Evolutionary conservation across 2,329 filamentous ascomycete genomes (phyloP).

Genomic region (Didymella pomorum): DNA sequence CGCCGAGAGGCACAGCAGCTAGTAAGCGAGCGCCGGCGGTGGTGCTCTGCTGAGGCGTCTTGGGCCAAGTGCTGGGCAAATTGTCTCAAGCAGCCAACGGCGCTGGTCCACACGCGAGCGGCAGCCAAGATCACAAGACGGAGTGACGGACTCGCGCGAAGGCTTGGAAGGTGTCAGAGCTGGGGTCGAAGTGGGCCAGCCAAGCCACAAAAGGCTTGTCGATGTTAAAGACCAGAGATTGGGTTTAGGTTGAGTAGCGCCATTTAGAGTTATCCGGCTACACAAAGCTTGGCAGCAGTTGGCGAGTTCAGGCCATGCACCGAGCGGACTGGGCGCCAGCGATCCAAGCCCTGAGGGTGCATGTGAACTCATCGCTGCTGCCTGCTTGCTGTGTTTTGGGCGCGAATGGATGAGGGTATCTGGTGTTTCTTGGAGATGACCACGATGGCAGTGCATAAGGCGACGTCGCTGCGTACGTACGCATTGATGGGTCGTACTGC

Average conservation of each 20-base stretch:
- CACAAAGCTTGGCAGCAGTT: conserved; percentile 37
- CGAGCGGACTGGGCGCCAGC: conserved; percentile 34
- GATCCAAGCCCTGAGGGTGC: conserved; percentile 19
- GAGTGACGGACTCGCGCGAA: conserved; percentile 31
- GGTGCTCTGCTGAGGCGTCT: conserved; percentile 26
- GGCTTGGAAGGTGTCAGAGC: conserved; percentile 41
- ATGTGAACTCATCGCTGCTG: conserved; percentile 19
- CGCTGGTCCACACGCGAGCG: conserved; percentile 18
- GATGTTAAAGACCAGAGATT: conserved; percentile 45
- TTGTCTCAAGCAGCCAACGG: conserved; percentile 26
- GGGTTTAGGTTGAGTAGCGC: conserved; percentile 45
- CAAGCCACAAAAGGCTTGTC: conserved; percentile 48
- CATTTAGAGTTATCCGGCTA: conserved; percentile 33
- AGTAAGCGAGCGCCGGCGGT: conserved; percentile 16
- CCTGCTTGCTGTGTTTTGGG: not conserved
- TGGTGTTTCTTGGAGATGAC: not conserved
- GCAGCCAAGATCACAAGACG: conserved; percentile 41
- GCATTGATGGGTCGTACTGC: conserved; percentile 22
- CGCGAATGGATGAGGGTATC: not conserved
- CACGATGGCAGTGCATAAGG: conserved; percentile 2
- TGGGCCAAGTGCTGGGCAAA: conserved; percentile 39
- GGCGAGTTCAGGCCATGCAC: conserved; percentile 14
- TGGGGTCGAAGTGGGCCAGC: conserved; percentile 23
- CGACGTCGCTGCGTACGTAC: conserved; percentile 20
- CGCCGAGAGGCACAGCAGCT: conserved; percentile 27